Base-by-base conservation (phyloP, 441 rosid species). In the Euphorbia schlechtendalii region DNA sequence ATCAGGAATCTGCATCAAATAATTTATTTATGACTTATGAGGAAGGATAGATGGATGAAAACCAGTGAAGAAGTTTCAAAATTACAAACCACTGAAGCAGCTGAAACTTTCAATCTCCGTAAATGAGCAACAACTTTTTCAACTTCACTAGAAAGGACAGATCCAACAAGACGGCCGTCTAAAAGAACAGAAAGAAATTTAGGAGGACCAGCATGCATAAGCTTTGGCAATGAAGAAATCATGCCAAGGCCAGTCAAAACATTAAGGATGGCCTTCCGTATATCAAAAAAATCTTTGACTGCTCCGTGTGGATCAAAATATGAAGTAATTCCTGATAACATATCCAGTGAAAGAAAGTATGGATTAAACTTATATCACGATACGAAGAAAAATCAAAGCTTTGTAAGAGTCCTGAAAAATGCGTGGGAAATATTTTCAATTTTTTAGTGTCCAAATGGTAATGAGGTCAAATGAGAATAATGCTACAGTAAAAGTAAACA, bases 101-200 rank as follows among this genome's bases (percentile, higher is more conserved):
- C 71, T 52, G 86, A 82, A 66, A 94, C 86, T 86, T 94, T 94
- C 71, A 91, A 78, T 83, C 80, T 85, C 75, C 98, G 85, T 70
- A 94, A 81, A 79, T 84, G 85, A 67, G 89, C 63, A 63, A 94
- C 94, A 64, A 81, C 89, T 73, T 86, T 74, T 22, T 82, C 84
- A 65, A 87, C 82, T 71, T 82, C 76, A 78, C 80, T 59, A 13
- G 92, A 75, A 65, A 83, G 69, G 61, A 94, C 64, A 27, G 81
- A 78, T 61, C 98, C 99, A 64, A 87, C 83, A 76, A 94, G 83
- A 69, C 90, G 87, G 36, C 99, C 99, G 83, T 94, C 99, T 77
- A 94, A 71, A 69, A 91, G 94, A 77, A 91, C 90, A 63, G 83
- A 77, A 71, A 94, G 82, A 66, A 80, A 83, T 72, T 83, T 81